Evolutionary conservation across 345 rosid species (phyloP).

Genomic region (Triadica sebifera): DNA sequence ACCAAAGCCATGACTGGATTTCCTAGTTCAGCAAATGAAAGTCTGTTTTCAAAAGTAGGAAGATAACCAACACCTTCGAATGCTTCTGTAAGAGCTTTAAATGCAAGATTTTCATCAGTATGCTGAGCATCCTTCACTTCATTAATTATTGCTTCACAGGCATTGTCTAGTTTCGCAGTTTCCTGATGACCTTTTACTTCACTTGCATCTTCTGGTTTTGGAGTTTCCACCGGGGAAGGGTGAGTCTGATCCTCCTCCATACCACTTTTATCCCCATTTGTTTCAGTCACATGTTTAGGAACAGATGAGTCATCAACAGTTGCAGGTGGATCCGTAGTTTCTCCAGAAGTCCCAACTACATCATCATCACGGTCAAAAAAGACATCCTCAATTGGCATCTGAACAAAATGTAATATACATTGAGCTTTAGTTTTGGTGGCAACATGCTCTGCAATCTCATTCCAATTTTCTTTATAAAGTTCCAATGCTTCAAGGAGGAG

Average conservation of each 20-base stretch:
- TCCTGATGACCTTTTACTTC: conserved; percentile 44
- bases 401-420: conserved; percentile 95
- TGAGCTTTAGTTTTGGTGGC: conserved; percentile 96
- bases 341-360: conserved; percentile 44
- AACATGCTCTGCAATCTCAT: conserved; percentile 98
- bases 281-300: conserved; percentile 53
- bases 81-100: conserved; percentile 81
- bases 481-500: conserved; percentile 98
- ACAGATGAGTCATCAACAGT: conserved; percentile 36
- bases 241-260: conserved; percentile 44
- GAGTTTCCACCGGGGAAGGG: conserved; percentile 43
- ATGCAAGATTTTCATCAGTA: conserved; percentile 49
- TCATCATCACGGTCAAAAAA: conserved; percentile 55
- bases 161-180: conserved; percentile 42
- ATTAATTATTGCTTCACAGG: conserved; percentile 31
- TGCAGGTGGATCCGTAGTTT: conserved; percentile 39
- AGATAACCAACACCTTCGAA: conserved; percentile 78
- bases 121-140: conserved; percentile 39
- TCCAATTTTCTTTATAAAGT: conserved; percentile 94
- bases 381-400: conserved; percentile 94
- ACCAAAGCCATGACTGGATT: conserved; percentile 99
- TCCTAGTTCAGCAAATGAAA: conserved; percentile 90
- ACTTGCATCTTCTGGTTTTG: conserved; percentile 50
- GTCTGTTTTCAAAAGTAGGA: conserved; percentile 53
- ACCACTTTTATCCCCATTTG: conserved; percentile 44